Conservation (phyloP, 1,284 basidiomycete genomes). For the Leccinum griseonigrum region DNA sequence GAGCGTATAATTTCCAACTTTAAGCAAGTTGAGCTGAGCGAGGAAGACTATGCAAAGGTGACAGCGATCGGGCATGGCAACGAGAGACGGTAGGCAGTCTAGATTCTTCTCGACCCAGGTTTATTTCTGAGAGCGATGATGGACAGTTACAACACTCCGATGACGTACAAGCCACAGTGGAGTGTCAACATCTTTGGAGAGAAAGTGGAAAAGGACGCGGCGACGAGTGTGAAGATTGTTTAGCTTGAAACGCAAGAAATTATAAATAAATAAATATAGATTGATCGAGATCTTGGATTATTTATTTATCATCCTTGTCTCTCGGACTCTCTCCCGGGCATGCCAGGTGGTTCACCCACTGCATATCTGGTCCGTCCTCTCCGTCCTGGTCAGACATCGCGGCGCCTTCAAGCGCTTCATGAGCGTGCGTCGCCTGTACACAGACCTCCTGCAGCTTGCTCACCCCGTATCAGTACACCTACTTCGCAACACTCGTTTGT, state of each 20-base stretch:
- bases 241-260: constrained; percentile 10
- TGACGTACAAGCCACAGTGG: constrained; percentile 61
- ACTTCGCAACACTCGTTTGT: constrained; percentile 60
- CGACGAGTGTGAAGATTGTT: constrained; percentile 45
- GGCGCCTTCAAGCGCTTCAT: constrained; percentile 79
- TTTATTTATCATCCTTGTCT: background rate
- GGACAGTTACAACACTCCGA: constrained; percentile 63
- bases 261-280: background rate
- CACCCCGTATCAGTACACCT: constrained; percentile 57
- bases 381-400: constrained; percentile 64
- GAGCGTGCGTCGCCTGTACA: constrained; percentile 52
- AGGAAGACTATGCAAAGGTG: constrained; percentile 62
- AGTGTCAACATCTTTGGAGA: constrained; percentile 69
- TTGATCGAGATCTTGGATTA: constrained; percentile 7
- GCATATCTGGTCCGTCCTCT: constrained; percentile 70
- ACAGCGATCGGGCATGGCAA: constrained; percentile 53
- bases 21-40: constrained; percentile 59
- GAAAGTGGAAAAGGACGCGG: constrained; percentile 52
- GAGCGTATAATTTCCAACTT: constrained; percentile 69
- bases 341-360: constrained; percentile 66
- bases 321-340: constrained; percentile 52
- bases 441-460: background rate
- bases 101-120: background rate
- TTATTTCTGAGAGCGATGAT: background rate
- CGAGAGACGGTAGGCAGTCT: constrained; percentile 42